Percentiles rank a stretch among this genome's conserved stretches.
phyloP scores from a whole-genome alignment of 1,139 yeast genomes.

The Hyphopichia khmerensis region DNA sequence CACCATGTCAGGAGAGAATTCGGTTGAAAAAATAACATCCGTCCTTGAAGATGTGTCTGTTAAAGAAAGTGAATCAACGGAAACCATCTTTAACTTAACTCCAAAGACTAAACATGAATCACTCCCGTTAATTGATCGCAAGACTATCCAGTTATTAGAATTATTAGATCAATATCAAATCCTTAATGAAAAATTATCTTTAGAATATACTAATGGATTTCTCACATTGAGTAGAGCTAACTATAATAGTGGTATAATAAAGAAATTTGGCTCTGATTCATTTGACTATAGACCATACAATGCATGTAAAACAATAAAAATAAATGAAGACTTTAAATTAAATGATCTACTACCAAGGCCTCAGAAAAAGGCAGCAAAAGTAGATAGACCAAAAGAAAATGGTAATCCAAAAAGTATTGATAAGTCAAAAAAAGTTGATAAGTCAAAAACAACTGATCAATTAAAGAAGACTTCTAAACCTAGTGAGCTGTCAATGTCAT shows the following conservation, averaged over 20 bases:
- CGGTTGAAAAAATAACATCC: constrained; percentile 7
- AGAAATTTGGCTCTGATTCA: constrained; percentile 22
- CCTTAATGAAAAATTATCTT: constrained; percentile 18
- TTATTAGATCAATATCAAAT: constrained; percentile 31
- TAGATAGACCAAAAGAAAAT: not conserved
- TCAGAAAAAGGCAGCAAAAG: not conserved
- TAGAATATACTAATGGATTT: constrained; percentile 29
- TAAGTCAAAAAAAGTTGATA: no score
- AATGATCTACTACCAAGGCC: not conserved
- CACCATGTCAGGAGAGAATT: not conserved
- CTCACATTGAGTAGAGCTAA: constrained; percentile 42
- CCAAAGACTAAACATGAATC: not conserved
- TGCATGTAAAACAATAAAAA: constrained; percentile 18
- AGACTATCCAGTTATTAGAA: constrained; percentile 21
- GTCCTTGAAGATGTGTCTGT: constrained; percentile 14
- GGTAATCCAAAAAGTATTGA: not conserved
- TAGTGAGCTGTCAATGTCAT: no score
- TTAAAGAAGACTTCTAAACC: no score
- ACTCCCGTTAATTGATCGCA: constrained; percentile 14
- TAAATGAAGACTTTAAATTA: not conserved
- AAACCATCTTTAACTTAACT: not conserved
- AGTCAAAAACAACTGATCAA: no score
- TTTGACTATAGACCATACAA: constrained; percentile 30
- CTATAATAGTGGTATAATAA: constrained; percentile 18
- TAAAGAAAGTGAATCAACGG: constrained; percentile 3